A percentile compares a stretch with the other conserved stretches of the same genome.
phyloP scores from a whole-genome alignment of 306 rosid genomes.

The Neltuma alba region DNA sequence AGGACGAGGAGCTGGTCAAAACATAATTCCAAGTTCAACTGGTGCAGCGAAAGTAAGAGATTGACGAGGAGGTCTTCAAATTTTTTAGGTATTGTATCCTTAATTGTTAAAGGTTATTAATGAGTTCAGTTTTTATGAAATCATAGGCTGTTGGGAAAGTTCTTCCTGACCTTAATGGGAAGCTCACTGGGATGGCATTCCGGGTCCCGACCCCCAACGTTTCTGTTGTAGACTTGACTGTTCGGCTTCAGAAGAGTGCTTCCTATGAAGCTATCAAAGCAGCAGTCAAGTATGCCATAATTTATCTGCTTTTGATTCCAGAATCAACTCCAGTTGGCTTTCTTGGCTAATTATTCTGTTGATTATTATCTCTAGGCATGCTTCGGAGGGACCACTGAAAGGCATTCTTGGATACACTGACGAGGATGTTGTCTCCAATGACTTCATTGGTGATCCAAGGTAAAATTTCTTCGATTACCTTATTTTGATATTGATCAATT shows the following conservation, averaged over 20 bases:
- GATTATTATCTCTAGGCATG: conserved; percentile 38
- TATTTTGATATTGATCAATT: neutral
- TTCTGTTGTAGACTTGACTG: conserved; percentile 90
- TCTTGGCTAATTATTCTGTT: too few relatives aligned
- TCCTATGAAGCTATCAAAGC: conserved; percentile 96
- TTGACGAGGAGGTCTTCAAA: neutral
- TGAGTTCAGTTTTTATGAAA: conserved; percentile 48
- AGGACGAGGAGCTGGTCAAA: conserved; percentile 88
- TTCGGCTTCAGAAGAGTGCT: conserved; percentile 82
- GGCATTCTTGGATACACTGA: conserved; percentile 98
- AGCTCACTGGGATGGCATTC: conserved; percentile 98
- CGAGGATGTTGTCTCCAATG: conserved; percentile 94
- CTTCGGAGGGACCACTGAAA: conserved; percentile 77
- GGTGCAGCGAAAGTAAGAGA: conserved; percentile 89
- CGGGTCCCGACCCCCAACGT: conserved; percentile 95
- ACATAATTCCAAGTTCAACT: conserved; percentile 95
- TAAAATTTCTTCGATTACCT: conserved; percentile 25
- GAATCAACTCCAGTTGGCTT: too few relatives aligned
- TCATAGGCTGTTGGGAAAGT: conserved; percentile 97
- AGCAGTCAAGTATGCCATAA: conserved; percentile 59
- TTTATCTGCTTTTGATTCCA: too few relatives aligned
- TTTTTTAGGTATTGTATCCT: conserved; percentile 7
- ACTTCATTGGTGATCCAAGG: conserved; percentile 96
- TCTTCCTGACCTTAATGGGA: conserved; percentile 96
- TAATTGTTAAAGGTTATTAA: neutral